Evolutionary conservation across 805 yeast genomes (phyloP).

Genomic region (Kodamaea hsintzibuensis): DNA sequence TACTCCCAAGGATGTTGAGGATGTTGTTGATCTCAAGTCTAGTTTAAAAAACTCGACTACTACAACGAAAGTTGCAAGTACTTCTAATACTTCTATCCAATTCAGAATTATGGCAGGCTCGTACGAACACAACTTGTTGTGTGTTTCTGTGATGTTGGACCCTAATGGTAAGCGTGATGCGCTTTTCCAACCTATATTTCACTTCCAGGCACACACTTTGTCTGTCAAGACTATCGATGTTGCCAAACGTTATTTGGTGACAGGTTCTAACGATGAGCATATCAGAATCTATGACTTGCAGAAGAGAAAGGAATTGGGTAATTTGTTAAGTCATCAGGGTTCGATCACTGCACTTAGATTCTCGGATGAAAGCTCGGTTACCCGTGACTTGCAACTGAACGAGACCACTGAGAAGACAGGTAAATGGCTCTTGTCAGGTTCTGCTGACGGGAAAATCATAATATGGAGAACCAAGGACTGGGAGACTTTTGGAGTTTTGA

Average conservation of each 20-base stretch:
- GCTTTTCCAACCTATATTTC: slow-evolving; percentile 89
- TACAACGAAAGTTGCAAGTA: slow-evolving; percentile 5
- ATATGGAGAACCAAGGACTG: slow-evolving; percentile 97
- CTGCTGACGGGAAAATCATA: slow-evolving; percentile 85
- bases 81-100: slow-evolving; percentile 22
- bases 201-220: slow-evolving; percentile 90
- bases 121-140: slow-evolving; percentile 88
- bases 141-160: slow-evolving; percentile 73
- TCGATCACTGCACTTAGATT: slow-evolving; percentile 78
- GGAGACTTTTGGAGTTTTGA: slow-evolving; percentile 86
- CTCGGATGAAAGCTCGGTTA: slow-evolving; percentile 46
- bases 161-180: slow-evolving; percentile 42
- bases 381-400: slow-evolving; percentile 15
- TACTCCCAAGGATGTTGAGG: not conserved
- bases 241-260: slow-evolving; percentile 81
- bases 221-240: slow-evolving; percentile 84
- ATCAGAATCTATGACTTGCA: slow-evolving; percentile 92
- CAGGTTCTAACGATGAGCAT: slow-evolving; percentile 95
- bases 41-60: slow-evolving; percentile 10
- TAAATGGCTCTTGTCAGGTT: slow-evolving; percentile 88
- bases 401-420: slow-evolving; percentile 47
- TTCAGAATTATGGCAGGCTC: slow-evolving; percentile 92
- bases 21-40: slow-evolving; percentile 6
- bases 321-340: slow-evolving; percentile 85
- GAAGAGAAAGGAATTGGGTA: slow-evolving; percentile 91